Conservation (phyloP, 179 eudicot genomes). For the Monotropa hypopitys region DNA sequence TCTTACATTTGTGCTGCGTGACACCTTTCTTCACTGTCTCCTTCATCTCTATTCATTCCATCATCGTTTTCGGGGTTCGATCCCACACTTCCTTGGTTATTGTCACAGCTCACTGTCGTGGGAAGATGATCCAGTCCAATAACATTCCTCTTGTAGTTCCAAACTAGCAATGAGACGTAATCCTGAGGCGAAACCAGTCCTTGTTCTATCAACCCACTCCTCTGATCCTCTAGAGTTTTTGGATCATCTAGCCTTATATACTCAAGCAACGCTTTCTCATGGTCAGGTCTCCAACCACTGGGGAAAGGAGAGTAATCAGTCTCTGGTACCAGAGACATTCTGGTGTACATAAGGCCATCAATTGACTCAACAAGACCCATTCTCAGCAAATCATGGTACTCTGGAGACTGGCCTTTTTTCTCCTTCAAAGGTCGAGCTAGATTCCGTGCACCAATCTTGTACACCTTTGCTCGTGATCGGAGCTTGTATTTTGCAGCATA, state of each 20-base stretch:
- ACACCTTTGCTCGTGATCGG: conserved; percentile 89
- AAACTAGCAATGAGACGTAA: conserved; percentile 83
- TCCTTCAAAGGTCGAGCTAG: conserved; percentile 90
- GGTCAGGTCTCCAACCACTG: conserved; percentile 74
- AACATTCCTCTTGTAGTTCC: conserved; percentile 87
- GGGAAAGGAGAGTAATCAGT: conserved; percentile 79
- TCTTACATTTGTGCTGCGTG: conserved; percentile 40
- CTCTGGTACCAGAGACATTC: conserved; percentile 91
- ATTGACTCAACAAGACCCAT: conserved; percentile 91
- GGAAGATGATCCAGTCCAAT: conserved; percentile 27
- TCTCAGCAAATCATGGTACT: conserved; percentile 76
- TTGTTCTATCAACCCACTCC: conserved; percentile 45
- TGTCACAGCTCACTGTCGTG: conserved; percentile 2
- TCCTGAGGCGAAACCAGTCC: conserved; percentile 89
- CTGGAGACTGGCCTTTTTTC: conserved; percentile 81
- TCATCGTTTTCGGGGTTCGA: conserved; percentile 22
- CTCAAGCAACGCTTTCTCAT: conserved; percentile 68
- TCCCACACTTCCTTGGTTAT: conserved; percentile 21
- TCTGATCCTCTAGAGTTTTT: conserved; percentile 59
- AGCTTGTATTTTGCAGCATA: conserved; percentile 98
- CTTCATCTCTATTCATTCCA: conserved; percentile 25
- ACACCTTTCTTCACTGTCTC: conserved; percentile 26
- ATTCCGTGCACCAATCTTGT: conserved; percentile 71
- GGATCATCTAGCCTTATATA: conserved; percentile 56
- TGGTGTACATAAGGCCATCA: conserved; percentile 76